Evolutionary conservation across 2,329 filamentous ascomycete genomes (phyloP).

Genomic region (Penicillium sp.): DNA sequence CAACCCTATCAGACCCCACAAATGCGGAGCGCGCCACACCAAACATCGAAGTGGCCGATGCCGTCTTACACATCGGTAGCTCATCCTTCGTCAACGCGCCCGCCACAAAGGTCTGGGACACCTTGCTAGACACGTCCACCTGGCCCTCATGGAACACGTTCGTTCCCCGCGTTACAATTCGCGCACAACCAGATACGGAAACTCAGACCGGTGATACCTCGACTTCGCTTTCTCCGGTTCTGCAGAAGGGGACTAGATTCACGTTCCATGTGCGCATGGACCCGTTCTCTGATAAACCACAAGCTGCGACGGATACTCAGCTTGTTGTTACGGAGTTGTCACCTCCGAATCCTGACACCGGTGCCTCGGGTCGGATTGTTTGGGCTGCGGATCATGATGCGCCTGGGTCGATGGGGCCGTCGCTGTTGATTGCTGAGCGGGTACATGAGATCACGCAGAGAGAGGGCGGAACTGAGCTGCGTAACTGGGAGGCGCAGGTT

Average conservation of each 20-base stretch:
- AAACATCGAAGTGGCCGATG: conserved; percentile 28
- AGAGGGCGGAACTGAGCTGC: conserved; percentile 30
- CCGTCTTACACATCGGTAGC: conserved; percentile 30
- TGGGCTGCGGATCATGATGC: conserved; percentile 27
- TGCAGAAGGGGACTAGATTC: conserved; percentile 41
- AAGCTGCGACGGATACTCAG: conserved; percentile 21
- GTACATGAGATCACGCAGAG: conserved; percentile 45
- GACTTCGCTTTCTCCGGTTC: conserved; percentile 20
- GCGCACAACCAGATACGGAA: conserved; percentile 32
- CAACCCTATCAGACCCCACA: conserved; percentile 12
- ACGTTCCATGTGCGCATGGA: conserved; percentile 43
- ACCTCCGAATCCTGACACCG: conserved; percentile 20
- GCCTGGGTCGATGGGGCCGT: conserved; percentile 28
- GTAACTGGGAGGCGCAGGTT: conserved; percentile 44
- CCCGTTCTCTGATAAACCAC: conserved; percentile 22
- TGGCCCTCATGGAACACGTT: conserved; percentile 48
- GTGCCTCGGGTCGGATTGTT: conserved; percentile 22
- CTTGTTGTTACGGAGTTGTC: conserved; percentile 33
- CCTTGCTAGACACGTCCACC: conserved; percentile 42
- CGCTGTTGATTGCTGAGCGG: conserved; percentile 41
- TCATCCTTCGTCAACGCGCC: conserved; percentile 39
- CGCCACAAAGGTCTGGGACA: conserved; percentile 40
- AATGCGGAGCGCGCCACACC: conserved; percentile 28
- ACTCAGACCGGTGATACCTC: conserved; percentile 5
- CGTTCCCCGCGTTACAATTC: conserved; percentile 43